Evolutionary conservation across 192 early-diverging fungal genomes (phyloP), one percentile per base, ranked within the genome.

Genomic region (Coemansia erecta): DNA sequence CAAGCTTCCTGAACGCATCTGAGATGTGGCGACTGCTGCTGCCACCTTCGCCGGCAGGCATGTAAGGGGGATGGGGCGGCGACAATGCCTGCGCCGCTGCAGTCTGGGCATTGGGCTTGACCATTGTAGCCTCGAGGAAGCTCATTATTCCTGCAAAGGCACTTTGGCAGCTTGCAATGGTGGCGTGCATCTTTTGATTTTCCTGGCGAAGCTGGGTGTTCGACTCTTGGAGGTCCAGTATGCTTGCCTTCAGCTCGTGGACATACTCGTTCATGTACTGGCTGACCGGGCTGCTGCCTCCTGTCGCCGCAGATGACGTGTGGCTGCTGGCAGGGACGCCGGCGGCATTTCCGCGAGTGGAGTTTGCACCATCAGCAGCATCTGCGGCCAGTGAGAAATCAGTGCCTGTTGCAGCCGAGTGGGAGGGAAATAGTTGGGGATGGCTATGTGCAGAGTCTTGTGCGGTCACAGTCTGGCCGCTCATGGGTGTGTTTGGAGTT

Each of bases 101-200:
- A 26, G 26, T 28, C 42, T 53, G 40, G 35, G 43, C 41, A 23
- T 1, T 26, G 24, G 73, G 67, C 51, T 53, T 68, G 15, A 76
- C 73, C 26, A 76, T 60, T 12, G 73, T 54, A 1, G 73, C 31
- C 47, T 76, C 73, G 4, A 76, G 60, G 39, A 76, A 76, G 40
- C 60, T 39, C 63, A 76, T 54, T 50, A 76, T 68, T 9, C 73
- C 73, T 9, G 73, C 58, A 63, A 76, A 61, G 10, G 67, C 73
- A 28, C 50, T 33, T 49, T 76, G 73, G 56, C 59, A 62, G 31
- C 53, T 50, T 19, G 23, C 48, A 2, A 69, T 56, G 17, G 64
- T 63, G 12, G 73, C 42, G 41, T 57, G 73, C 68, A 76, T 66
- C 35, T 66, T 60, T 52, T 65, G 73, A 53, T 76, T 76, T 42